Percentiles rank a stretch among this genome's conserved stretches.
Evolutionary conservation across 495 filamentous ascomycete species (phyloP).

Genomic region (Aspergillus bertholletiae): DNA sequence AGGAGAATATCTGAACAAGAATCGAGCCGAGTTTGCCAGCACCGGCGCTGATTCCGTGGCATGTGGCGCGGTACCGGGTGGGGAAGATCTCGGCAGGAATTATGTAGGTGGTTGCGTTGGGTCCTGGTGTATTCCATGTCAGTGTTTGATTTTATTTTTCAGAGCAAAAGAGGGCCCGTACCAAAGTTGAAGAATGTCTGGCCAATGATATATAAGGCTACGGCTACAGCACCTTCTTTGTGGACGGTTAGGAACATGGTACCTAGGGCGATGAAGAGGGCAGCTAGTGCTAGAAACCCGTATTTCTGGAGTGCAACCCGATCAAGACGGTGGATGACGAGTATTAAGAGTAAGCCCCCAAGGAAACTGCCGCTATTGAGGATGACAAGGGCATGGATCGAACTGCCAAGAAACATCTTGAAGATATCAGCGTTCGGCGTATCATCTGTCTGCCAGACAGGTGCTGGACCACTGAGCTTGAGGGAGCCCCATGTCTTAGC

Average conservation of each 20-base stretch:
- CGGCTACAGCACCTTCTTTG: conserved; percentile 38
- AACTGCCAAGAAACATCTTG: conserved; percentile 38
- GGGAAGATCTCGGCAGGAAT: conserved; percentile 60
- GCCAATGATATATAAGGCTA: conserved; percentile 55
- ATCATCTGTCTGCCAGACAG: conserved; percentile 37
- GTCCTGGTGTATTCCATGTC: conserved; percentile 26
- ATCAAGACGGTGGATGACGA: conserved; percentile 43
- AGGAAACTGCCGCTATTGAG: conserved; percentile 45
- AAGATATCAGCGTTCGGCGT: conserved; percentile 30
- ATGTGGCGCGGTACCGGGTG: conserved; percentile 55
- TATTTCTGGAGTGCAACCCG: conserved; percentile 46
- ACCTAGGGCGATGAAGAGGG: conserved; percentile 47
- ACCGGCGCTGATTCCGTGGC: conserved; percentile 54
- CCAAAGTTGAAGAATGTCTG: conserved; percentile 66
- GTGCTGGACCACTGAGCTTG: conserved; percentile 26
- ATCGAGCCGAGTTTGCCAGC: conserved; percentile 57
- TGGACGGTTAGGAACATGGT: conserved; percentile 43
- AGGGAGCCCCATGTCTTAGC: conserved; percentile 42
- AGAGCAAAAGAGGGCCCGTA: conserved; percentile 2
- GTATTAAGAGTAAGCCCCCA: conserved; percentile 42
- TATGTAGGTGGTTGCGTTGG: conserved; percentile 61
- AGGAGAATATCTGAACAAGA: conserved; percentile 50
- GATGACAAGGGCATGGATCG: conserved; percentile 36
- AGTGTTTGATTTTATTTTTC: neutral
- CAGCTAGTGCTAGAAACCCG: conserved; percentile 44